Percentiles rank a stretch among this genome's conserved stretches.
Evolutionary conservation across 2,329 filamentous ascomycete species (phyloP).

Genomic region (Nigrospora sphaerica): DNA sequence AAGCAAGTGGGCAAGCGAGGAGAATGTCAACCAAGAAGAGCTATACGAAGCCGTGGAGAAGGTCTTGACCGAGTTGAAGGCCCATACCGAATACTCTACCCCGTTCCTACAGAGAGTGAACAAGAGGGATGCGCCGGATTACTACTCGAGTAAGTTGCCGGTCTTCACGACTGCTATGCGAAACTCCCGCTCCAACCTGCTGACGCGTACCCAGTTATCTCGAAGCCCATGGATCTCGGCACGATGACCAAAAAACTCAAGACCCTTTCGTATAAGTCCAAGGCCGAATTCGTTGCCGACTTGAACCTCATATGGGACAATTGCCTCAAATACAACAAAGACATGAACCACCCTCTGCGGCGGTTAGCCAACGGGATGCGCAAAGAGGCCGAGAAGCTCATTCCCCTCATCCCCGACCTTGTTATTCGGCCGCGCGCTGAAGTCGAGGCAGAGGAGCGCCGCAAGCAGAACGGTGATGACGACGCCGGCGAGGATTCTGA

Average conservation of each 20-base stretch:
- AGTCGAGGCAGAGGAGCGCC: conserved; percentile 80
- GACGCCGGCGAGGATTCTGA: conserved; percentile 87
- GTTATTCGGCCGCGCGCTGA: conserved; percentile 85
- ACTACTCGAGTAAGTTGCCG: conserved; percentile 68
- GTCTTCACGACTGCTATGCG: not conserved
- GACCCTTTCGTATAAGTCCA: conserved; percentile 71
- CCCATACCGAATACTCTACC: conserved; percentile 94
- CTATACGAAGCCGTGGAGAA: conserved; percentile 96
- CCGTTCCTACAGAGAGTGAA: conserved; percentile 92
- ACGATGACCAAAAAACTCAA: conserved; percentile 98
- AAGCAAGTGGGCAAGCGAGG: conserved; percentile 98
- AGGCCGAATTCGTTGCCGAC: conserved; percentile 90
- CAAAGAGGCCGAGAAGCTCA: conserved; percentile 94
- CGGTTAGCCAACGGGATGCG: conserved; percentile 95
- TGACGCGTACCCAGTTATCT: conserved; percentile 61
- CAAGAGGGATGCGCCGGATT: conserved; percentile 94
- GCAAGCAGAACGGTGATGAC: conserved; percentile 79
- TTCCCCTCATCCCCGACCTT: conserved; percentile 90
- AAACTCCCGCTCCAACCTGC: no score
- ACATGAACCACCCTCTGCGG: conserved; percentile 76
- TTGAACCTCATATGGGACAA: conserved; percentile 96
- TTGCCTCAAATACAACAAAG: conserved; percentile 91
- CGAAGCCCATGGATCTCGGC: conserved; percentile 95
- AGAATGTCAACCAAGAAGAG: conserved; percentile 95
- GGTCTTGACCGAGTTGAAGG: conserved; percentile 93